These are phyloP conservation scores for Stemphylium beticola DNA, from an alignment of 2,329 filamentous ascomycete genomes.

Conservation along the genomic window DNA sequence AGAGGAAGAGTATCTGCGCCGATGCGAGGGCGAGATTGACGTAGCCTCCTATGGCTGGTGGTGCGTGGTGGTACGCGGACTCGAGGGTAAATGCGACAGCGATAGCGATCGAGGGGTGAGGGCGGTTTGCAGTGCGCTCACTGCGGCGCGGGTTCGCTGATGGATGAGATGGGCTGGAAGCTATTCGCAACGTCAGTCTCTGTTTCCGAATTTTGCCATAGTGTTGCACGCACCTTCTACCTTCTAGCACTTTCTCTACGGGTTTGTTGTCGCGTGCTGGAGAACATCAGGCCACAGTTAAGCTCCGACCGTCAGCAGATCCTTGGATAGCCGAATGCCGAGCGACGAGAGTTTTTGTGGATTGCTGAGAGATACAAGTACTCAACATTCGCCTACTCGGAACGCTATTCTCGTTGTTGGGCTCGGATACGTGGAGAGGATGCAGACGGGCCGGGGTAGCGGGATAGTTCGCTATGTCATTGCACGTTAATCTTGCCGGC, in stretches of 20 bases:
- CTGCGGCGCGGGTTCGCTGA: slow-evolving; percentile 14
- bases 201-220: slow-evolving; percentile 2
- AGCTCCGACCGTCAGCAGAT: neutral
- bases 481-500: slow-evolving; percentile 24
- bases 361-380: slow-evolving; percentile 16
- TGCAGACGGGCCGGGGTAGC: slow-evolving; percentile 22
- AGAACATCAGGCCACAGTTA: slow-evolving; percentile 24
- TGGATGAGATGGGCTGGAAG: neutral
- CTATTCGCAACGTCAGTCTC: slow-evolving; percentile 1
- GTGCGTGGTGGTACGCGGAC: slow-evolving; percentile 14
- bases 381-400: slow-evolving; percentile 25
- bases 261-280: slow-evolving; percentile 12
- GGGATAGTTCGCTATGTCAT: slow-evolving; percentile 27
- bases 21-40: neutral
- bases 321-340: slow-evolving; percentile 28
- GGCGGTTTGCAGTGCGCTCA: slow-evolving; percentile 15
- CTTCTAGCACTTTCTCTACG: slow-evolving; percentile 10
- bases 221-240: slow-evolving; percentile 8
- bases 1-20: neutral
- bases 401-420: slow-evolving; percentile 46
- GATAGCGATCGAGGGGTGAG: slow-evolving; percentile 22
- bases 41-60: slow-evolving; percentile 11
- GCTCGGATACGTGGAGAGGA: slow-evolving; percentile 34
- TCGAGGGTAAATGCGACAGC: slow-evolving; percentile 12
- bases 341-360: slow-evolving; percentile 1